Evolutionary conservation across 495 filamentous ascomycete species (phyloP).

Genomic region (Platismatia glauca): DNA sequence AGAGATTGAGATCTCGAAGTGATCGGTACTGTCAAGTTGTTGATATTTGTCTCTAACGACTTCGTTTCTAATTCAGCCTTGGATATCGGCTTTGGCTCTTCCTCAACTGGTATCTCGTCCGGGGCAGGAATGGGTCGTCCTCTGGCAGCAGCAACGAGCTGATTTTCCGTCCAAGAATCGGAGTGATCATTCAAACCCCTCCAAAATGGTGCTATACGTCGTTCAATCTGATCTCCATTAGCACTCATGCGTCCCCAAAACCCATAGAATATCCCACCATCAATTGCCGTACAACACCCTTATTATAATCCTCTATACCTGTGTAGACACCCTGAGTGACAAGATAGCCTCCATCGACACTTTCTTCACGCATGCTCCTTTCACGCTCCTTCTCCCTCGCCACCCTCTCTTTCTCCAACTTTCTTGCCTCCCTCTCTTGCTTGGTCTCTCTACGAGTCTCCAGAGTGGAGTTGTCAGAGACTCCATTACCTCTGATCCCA

Average conservation of each 20-base stretch:
- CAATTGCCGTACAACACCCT: constrained; percentile 78
- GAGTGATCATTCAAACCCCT: constrained; percentile 82
- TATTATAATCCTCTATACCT: constrained; percentile 87
- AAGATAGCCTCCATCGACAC: constrained; percentile 88
- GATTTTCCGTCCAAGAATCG: constrained; percentile 84
- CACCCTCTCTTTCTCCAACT: constrained; percentile 68
- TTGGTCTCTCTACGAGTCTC: constrained; percentile 72
- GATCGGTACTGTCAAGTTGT: constrained; percentile 68
- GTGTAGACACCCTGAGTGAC: constrained; percentile 93
- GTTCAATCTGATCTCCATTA: constrained; percentile 50
- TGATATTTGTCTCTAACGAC: constrained; percentile 41
- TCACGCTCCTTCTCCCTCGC: constrained; percentile 74
- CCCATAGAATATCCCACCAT: constrained; percentile 39
- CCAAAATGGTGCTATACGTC: constrained; percentile 90
- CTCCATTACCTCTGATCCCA: constrained; percentile 34
- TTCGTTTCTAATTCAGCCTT: constrained; percentile 36
- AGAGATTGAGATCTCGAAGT: constrained; percentile 63
- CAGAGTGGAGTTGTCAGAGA: constrained; percentile 35
- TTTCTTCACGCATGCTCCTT: constrained; percentile 84
- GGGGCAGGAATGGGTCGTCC: constrained; percentile 76
- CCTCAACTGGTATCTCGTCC: constrained; percentile 67
- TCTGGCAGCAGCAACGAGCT: constrained; percentile 83
- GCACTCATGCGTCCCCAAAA: constrained; percentile 33
- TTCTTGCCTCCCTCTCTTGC: constrained; percentile 81
- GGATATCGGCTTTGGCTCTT: constrained; percentile 40